These are phyloP conservation scores for Hygrophorus pudorinus DNA, from an alignment of 768 basidiomycete species.

Conservation along the genomic window DNA sequence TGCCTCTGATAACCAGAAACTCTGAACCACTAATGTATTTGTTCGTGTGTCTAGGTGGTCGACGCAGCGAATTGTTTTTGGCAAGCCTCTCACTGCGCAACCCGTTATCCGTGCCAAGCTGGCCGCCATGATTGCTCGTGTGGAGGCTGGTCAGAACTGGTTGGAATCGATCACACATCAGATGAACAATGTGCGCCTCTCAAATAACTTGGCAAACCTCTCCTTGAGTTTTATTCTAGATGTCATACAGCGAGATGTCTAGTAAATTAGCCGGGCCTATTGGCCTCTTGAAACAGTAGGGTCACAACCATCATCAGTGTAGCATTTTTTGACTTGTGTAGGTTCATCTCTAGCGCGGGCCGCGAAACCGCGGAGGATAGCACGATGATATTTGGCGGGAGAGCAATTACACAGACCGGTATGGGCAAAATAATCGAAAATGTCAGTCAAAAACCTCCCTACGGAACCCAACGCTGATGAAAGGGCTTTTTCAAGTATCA, in stretches of 20 bases:
- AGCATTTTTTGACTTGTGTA: conserved; percentile 17
- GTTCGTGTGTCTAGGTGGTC: conserved; percentile 52
- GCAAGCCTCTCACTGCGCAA: conserved; percentile 73
- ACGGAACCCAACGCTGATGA: conserved; percentile 1
- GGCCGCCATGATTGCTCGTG: conserved; percentile 80
- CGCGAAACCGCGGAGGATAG: conserved; percentile 77
- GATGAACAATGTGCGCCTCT: conserved; percentile 67
- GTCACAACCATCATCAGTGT: conserved; percentile 3
- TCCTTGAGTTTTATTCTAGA: conserved; percentile 32
- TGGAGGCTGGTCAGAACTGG: conserved; percentile 83
- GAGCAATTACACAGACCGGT: conserved; percentile 77
- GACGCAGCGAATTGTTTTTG: conserved; percentile 82
- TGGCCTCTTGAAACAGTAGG: conserved; percentile 77
- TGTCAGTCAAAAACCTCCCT: conserved; percentile 28
- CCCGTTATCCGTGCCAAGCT: conserved; percentile 86
- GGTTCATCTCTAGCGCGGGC: conserved; percentile 57
- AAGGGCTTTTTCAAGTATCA: conserved; percentile 44
- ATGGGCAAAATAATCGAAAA: conserved; percentile 84
- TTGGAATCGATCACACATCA: conserved; percentile 84
- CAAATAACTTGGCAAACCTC: conserved; percentile 7
- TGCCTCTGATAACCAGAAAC: conserved; percentile 2
- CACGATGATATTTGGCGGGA: conserved; percentile 81
- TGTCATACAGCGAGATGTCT: conserved; percentile 80
- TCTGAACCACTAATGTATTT: background rate
- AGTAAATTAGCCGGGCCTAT: conserved; percentile 83